Evolutionary conservation across 2,329 filamentous ascomycete species (phyloP).

Genomic region (Cordyceps pruinosa): DNA sequence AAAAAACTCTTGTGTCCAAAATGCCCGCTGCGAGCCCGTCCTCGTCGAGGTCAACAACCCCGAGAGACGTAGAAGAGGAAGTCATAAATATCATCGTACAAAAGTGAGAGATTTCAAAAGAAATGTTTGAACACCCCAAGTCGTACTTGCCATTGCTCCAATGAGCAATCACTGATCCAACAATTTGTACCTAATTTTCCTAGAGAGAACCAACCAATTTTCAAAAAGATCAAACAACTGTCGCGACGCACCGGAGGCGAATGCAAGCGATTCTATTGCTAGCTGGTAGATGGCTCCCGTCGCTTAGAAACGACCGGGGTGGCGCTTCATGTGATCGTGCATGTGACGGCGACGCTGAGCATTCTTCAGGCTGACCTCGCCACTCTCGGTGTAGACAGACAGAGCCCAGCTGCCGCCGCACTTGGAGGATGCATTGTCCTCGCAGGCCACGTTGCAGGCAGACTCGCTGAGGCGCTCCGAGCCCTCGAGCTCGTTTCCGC

Average conservation of each 20-base stretch:
- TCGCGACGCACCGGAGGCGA: background rate
- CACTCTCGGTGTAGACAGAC: constrained; percentile 36
- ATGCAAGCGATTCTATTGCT: background rate
- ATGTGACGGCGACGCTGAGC: constrained; percentile 29
- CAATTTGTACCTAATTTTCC: background rate
- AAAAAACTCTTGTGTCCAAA: constrained; percentile 11
- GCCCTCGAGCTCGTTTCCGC: constrained; percentile 30
- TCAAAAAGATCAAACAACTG: background rate
- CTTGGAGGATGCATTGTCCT: constrained; percentile 38
- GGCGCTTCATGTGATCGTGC: constrained; percentile 30
- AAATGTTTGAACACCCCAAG: background rate
- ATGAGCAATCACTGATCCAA: background rate
- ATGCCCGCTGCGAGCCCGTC: background rate
- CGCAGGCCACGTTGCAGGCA: constrained; percentile 41
- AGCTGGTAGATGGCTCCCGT: too few relatives aligned
- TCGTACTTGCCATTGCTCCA: background rate
- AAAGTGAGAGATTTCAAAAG: background rate
- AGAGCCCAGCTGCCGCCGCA: constrained; percentile 46
- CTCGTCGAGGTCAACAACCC: background rate
- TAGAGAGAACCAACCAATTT: background rate
- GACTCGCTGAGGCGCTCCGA: constrained; percentile 36
- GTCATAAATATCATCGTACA: constrained; percentile 10
- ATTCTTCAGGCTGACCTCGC: constrained; percentile 22
- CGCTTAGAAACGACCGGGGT: constrained; percentile 21
- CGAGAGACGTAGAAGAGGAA: constrained; percentile 2